Evolutionary conservation across 2,329 filamentous ascomycete genomes (phyloP).

Genomic region (Fusarium palustre): DNA sequence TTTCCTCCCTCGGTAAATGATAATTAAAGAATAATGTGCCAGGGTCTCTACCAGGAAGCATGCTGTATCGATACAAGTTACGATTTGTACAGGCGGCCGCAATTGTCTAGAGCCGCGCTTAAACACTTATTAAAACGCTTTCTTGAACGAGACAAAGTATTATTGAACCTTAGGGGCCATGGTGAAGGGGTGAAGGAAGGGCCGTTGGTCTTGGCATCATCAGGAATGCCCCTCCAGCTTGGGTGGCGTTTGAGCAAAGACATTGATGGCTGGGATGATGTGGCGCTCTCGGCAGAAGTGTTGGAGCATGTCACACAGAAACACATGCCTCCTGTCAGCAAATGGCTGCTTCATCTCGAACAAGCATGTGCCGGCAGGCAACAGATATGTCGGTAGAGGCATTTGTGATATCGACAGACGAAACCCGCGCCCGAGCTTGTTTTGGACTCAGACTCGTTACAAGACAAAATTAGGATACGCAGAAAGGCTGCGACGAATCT

Average conservation of each 20-base stretch:
- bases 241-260: conserved; percentile 20
- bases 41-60: conserved; percentile 15
- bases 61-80: conserved; percentile 2
- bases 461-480: conserved; percentile 7
- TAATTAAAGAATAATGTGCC: conserved; percentile 19
- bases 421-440: conserved; percentile 30
- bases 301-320: conserved; percentile 36
- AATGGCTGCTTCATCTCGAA: conserved; percentile 26
- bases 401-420: conserved; percentile 22
- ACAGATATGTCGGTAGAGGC: conserved; percentile 34
- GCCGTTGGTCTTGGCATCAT: conserved; percentile 24
- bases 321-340: conserved; percentile 25
- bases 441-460: conserved; percentile 14
- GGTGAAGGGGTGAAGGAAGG: not conserved
- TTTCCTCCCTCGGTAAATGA: conserved; percentile 32
- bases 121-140: conserved; percentile 32
- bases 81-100: conserved; percentile 6
- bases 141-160: conserved; percentile 17
- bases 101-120: conserved; percentile 28
- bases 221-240: conserved; percentile 3
- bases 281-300: conserved; percentile 31
- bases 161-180: conserved; percentile 21
- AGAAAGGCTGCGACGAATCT: conserved; percentile 5
- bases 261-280: conserved; percentile 12
- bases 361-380: conserved; percentile 46